phyloP scores from a whole-genome alignment of 208 protist species.

The Kentomonas sorsogonicus region DNA sequence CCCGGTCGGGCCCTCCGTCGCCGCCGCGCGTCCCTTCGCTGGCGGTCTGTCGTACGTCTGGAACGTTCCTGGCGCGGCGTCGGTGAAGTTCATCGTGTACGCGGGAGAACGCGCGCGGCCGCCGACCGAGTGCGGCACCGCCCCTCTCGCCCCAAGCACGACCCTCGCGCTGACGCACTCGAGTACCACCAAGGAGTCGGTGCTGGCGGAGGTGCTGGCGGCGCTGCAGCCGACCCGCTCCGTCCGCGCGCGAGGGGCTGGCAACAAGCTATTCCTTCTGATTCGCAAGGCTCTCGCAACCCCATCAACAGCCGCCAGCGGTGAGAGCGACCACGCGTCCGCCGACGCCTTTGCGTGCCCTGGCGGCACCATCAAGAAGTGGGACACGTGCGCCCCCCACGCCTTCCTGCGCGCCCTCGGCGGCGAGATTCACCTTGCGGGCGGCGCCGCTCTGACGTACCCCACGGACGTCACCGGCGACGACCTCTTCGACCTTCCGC shows the following conservation, averaged over 20 bases:
- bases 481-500: constrained; percentile 20
- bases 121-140: background rate
- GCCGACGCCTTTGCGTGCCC: constrained; percentile 62
- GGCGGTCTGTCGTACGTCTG: constrained; percentile 38
- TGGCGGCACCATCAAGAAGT: constrained; percentile 48
- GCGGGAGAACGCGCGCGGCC: constrained; percentile 20
- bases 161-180: constrained; percentile 28
- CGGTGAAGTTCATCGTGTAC: constrained; percentile 33
- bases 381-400: constrained; percentile 76
- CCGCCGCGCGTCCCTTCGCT: background rate
- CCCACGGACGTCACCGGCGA: background rate
- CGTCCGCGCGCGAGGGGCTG: constrained; percentile 28
- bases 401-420: constrained; percentile 57
- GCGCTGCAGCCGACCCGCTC: constrained; percentile 23
- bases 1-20: constrained; percentile 8
- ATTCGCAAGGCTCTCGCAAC: constrained; percentile 21
- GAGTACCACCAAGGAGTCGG: constrained; percentile 27
- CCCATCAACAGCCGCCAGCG: too few relatives aligned
- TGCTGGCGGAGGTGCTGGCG: constrained; percentile 19
- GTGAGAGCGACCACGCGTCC: too few relatives aligned
- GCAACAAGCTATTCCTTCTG: constrained; percentile 54
- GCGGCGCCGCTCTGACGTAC: constrained; percentile 38
- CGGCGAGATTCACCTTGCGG: constrained; percentile 38
- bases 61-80: constrained; percentile 15
- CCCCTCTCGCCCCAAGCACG: background rate